Evolutionary conservation across 148 eudicot species (phyloP), one percentile per base, ranked within the genome.

Genomic region (Vaccinium corymbosum): DNA sequence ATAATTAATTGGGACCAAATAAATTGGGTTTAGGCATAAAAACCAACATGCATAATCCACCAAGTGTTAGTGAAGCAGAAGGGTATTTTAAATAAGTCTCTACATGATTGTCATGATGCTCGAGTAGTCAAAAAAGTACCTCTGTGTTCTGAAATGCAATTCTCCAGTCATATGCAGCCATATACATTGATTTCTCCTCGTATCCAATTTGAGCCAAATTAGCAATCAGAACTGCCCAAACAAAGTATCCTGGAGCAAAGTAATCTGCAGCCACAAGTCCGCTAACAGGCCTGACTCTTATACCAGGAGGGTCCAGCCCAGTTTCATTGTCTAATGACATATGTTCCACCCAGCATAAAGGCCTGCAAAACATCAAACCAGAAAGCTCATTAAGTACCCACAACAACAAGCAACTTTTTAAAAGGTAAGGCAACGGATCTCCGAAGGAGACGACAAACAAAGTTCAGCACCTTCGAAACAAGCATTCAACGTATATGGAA

Each of bases 1-100:
- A 76, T 83, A 89, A 76, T 83, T 79, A 75, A 48, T 42, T 42
- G 51, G 16, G 50, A 42, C n/a, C 50, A 19, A 88, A 75, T 80
- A 62, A 87, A 56, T 53, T 57, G 80, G 66, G 11, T 74, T 42
- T 38, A 7, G 4, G 12, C 53, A 74, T 46, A 74, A 17, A 74
- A 74, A 19, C n/a, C 53, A 42, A 74, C 20, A 12, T 74, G 49
- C 52, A 8, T 74, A 42, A 19, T 74, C 78, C 78, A 74, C 13
- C 12, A 73, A 42, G n/a, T 17, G 17, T 42, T 42, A 42, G 3
- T 74, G 78, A 42, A n/a, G 5, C 1, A n/a, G 46, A 19, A 74
- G 25, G 12, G 53, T 42, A 74, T 74, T 73, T 74, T 9, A 74
- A 7, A 46, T 74, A 46, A 20, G 78, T 46, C 53, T 17, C 14